Evolutionary conservation across 768 basidiomycete genomes (phyloP), one percentile per base, ranked within the genome.

Genomic region (Xerocomellus chrysenteron): DNA sequence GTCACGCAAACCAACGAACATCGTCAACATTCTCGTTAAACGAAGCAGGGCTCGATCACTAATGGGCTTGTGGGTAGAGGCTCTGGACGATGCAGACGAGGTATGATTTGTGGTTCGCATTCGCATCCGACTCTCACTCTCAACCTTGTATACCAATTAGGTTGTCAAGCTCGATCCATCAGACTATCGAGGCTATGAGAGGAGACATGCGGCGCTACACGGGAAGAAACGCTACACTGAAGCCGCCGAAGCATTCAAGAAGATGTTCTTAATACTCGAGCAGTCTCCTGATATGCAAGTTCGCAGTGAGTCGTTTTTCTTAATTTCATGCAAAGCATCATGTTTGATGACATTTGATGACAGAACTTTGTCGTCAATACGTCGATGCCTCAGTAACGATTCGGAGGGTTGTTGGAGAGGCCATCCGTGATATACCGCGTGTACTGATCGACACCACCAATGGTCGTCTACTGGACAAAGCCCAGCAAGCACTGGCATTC

Each of bases 161-260:
- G 47, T 7, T 0, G 52, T 54, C 13, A 21, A 44, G 3, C 32
- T 57, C 10, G 50, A 55, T 1, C 39, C 56, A 35, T 52, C 52
- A 19, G 52, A 30, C 4, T 16, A 46, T 16, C n/a, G 8, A 16
- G 61, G 47, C 4, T 62, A 57, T 46, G 30, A 62, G 33, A 24
- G 8, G 21, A 48, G 19, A n/a, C 51, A 62, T 44, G 35, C 46
- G 12, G 35, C 37, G 37, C 16, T 6, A 17, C 21, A 21, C 21
- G 21, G 21, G 21, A 21, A 21, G 21, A 21, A 17, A 17, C 16
- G 37, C 37, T 17, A 37, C 17, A 17, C 8, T 16, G 37, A 37
- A 37, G 37, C 37, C 6, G 16, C 37, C 17, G 16, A 37, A 37
- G 37, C 37, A 37, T 37, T 37, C 37, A 16, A 37, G 17, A 37